Conservation (phyloP, 768 basidiomycete species). For the Dacryopinax primogenitus region DNA sequence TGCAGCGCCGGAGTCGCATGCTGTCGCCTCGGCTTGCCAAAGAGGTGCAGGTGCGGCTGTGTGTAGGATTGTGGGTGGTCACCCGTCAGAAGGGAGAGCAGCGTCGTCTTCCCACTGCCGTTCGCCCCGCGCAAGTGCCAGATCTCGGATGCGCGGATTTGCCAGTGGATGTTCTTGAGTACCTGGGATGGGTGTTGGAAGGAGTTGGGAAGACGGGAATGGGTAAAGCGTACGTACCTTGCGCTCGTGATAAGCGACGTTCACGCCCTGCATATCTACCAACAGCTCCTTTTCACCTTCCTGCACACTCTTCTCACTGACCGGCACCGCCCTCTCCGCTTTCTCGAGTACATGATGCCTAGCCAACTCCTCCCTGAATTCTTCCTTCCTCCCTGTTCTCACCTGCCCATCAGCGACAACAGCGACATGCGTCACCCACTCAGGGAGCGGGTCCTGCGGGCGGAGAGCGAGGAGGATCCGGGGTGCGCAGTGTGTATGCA, state of each 20-base stretch:
- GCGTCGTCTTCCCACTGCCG: slow-evolving; percentile 91
- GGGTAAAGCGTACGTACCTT: slow-evolving; percentile 32
- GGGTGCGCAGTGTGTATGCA: slow-evolving; percentile 41
- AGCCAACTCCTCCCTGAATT: slow-evolving; percentile 28
- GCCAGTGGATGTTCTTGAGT: slow-evolving; percentile 67
- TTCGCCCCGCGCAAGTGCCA: slow-evolving; percentile 89
- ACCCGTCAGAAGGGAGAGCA: slow-evolving; percentile 77
- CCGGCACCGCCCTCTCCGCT: slow-evolving; percentile 5
- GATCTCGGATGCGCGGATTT: slow-evolving; percentile 62
- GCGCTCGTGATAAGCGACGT: slow-evolving; percentile 55
- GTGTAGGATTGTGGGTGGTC: slow-evolving; percentile 93
- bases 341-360: neutral
- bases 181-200: slow-evolving; percentile 37
- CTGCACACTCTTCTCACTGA: neutral
- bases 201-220: neutral
- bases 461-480: slow-evolving; percentile 55
- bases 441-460: slow-evolving; percentile 56
- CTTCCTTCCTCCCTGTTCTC: slow-evolving; percentile 38
- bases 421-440: slow-evolving; percentile 59
- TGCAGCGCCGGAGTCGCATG: slow-evolving; percentile 58
- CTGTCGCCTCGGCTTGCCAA: slow-evolving; percentile 46
- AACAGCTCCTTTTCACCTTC: slow-evolving; percentile 34
- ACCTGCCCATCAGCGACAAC: slow-evolving; percentile 40
- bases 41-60: slow-evolving; percentile 47
- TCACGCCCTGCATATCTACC: slow-evolving; percentile 52